Evolutionary conservation across 345 rosid genomes (phyloP).

Genomic region (Clarkia xantiana): DNA sequence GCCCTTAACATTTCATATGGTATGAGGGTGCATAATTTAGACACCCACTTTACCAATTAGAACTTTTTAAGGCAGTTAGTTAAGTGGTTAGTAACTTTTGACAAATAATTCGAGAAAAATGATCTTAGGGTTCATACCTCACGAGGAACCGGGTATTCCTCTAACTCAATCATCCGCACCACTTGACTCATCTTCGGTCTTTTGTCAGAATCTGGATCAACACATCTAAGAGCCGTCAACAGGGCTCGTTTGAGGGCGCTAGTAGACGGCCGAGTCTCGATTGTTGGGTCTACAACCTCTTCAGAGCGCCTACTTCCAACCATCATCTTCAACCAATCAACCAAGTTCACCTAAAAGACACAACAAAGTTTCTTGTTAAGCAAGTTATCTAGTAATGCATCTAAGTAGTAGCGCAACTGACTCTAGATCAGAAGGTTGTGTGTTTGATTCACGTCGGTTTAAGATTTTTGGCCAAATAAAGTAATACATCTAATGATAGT

Average conservation of each 20-base stretch:
- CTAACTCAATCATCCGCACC: constrained; percentile 85
- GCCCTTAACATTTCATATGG: no score
- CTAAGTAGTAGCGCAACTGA: no score
- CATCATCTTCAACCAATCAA: constrained; percentile 94
- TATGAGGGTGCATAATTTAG: no score
- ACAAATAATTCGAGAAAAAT: background rate
- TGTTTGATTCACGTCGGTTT: no score
- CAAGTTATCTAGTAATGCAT: background rate
- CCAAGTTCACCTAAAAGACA: constrained; percentile 64
- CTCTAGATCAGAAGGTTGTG: no score
- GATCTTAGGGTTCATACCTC: constrained; percentile 40
- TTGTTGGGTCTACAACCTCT: constrained; percentile 71
- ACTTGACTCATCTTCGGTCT: constrained; percentile 97
- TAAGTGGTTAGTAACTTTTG: background rate
- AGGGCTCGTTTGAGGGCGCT: constrained; percentile 85
- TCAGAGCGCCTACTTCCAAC: constrained; percentile 70
- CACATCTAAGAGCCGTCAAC: constrained; percentile 86
- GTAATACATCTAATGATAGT: background rate
- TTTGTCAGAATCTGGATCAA: constrained; percentile 88
- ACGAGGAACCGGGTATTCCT: constrained; percentile 73
- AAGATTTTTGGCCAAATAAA: background rate
- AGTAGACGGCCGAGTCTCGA: constrained; percentile 62
- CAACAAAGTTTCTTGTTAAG: background rate
- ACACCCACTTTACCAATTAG: no score
- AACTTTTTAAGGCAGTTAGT: background rate